Evolutionary conservation across 2,329 filamentous ascomycete species (phyloP), one percentile per base, ranked within the genome.

Genomic region (Raffaelea ambrosiae): DNA sequence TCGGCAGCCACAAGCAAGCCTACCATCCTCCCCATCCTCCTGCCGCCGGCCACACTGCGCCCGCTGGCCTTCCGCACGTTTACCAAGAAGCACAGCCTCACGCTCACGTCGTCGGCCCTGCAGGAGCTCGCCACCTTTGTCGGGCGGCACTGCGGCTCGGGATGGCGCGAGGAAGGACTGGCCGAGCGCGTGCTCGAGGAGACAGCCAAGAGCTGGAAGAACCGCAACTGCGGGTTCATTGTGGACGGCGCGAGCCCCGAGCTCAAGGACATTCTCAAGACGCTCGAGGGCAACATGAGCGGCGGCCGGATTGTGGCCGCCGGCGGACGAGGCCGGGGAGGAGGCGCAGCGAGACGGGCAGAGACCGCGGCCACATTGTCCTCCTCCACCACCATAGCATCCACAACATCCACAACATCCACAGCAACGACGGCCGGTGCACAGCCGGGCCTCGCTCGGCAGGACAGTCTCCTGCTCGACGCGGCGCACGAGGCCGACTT

Each of bases 31-130:
- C 89, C 93, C 4, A 93, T 98, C 49, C 74, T 95, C 33, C 81
- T 98, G 4, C 90, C 91, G 3, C 86, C 90, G 0, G 81, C 88
- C 10, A 94, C 87, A 0, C 71, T 98, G 38, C 78, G 94, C 53
- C 91, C 93, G 3, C 74, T 97, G 19, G 94, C 93, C 9, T 97
- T 98, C 61, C 82, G 93, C 42, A 94, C 88, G 0, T 95, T 98
- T 56, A 98, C 93, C 2, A 96, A 96, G 66, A 98, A 97, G 61
- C 88, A 98, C 67, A 94, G 91, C 57, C 73, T 98, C 48, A 97
- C 90, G 0, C 79, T 98, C 46, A 90, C 87, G 8, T 93, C 91
- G 0, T 81, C 89, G 0, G 88, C 93, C 0, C 71, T 98, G 5
- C 83, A 91, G 63, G 80, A 86, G 42, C 74, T 98, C 29, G 90